Evolutionary conservation across 208 protist species (phyloP), one percentile per base, ranked within the genome.

Genomic region (Leishmania guyanensis): DNA sequence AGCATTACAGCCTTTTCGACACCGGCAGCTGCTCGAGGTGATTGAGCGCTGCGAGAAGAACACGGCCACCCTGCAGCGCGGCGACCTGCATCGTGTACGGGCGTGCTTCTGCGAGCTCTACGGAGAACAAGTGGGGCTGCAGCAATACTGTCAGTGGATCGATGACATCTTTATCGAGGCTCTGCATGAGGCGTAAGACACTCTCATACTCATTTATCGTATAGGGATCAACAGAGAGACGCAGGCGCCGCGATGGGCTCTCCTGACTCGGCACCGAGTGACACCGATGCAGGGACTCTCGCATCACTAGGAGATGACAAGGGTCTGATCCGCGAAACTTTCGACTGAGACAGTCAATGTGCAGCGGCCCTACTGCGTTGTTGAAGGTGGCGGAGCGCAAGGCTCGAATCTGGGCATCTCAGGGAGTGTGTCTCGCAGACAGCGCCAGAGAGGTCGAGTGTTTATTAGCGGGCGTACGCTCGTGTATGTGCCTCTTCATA

Each of bases 31-130:
- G 80, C 81, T 93, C 62, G 85, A 88, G 74, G 51, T 66, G 48
- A 88, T 93, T 54, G 81, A 87, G 29, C 33, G 60, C 43, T 86
- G 84, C 64, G 88, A 86, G 75, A 80, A 77, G 78, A 68, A 85
- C 60, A 68, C 75, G 8, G 39, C 58, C 48, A 72, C 60, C 3
- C 62, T 88, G 79, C 78, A 82, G 62, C 64, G 66, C 2, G 69
- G 48, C n/a, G 85, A 91, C 46, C 72, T 90, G 66, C 73, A 85
- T 54, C 77, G 75, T 46, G 91, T 88, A 66, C 77, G 88, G 71
- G 75, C 75, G 69, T 87, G 89, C 71, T 94, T 94, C 77, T 75
- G 69, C 22, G 77, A 87, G 75, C 78, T 94, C 20, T 94, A 92
- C 78, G 91, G 89, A 17, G 53, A 85, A 22, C 66, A 51, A 26